Base-by-base conservation (phyloP, 1,139 yeast genomes). In the Blastobotrys ciferrii region DNA sequence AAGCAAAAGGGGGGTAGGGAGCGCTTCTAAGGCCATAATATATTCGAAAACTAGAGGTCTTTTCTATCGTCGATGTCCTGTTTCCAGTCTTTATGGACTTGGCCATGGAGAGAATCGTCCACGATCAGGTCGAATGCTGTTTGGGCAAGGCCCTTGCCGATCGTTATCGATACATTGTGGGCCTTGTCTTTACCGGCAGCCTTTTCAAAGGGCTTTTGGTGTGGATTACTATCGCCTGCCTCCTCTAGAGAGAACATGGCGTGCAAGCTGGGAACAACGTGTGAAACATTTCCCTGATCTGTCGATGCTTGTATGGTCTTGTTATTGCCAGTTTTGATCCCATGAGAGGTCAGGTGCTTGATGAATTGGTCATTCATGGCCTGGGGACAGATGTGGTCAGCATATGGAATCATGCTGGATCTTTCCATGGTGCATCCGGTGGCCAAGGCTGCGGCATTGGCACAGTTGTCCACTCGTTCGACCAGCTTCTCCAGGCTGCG, bases 371-470 rank as follows among this genome's bases (percentile, higher is more conserved):
- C 47, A 20, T 38, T 25, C 38, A 45, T 11, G 2, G 37, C 28
- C 30, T 30, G n/a, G 3, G 33, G 31, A 14, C 25, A 28, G 15
- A 28, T 25, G 25, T 38, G 6, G 18, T 45, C 47, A 3, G 41
- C 33, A 30, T 45, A 45, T 4, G 43, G 43, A 5, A 28, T 20
- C 7, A 17, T 28, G 11, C 15, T 13, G 4, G 39, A 28, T 14
- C 11, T 38, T 19, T 17, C 31, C 17, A 42, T 18, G 14, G 19
- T 31, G 25, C 49, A 46, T 13, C 49, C 49, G 11, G 46, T 46
- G 4, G 46, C 42, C 14, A 43, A 23, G 7, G 49, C 49, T n/a
- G 47, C 49, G 1, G 42, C 49, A 17, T 43, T 32, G 11, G 40
- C 38, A 18, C 46, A 42, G 12, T 35, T 35, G n/a, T 43, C 37